Evolutionary conservation across 129 eudicot genomes (phyloP).

Genomic region (Sambucus nigra): DNA sequence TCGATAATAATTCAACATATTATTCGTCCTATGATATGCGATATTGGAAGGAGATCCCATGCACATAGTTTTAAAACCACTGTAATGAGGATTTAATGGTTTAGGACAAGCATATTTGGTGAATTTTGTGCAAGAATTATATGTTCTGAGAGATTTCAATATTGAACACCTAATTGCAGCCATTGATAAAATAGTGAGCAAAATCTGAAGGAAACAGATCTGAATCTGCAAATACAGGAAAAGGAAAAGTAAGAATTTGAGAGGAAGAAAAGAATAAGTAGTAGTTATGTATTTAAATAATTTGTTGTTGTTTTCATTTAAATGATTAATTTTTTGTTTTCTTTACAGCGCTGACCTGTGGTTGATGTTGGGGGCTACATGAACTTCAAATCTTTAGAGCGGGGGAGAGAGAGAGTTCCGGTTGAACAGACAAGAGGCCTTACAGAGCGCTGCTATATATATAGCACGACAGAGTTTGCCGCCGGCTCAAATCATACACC

Average conservation of each 20-base stretch:
- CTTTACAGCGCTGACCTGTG: too few relatives aligned
- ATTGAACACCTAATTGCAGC: constrained; percentile 41
- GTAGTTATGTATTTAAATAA: too few relatives aligned
- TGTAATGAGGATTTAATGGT: constrained; percentile 20
- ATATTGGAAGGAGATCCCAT: constrained; percentile 4
- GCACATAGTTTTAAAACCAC: constrained; percentile 12
- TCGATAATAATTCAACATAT: constrained; percentile 29
- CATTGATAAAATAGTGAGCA: constrained; percentile 27
- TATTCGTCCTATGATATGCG: constrained; percentile 15
- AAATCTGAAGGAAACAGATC: constrained; percentile 6
- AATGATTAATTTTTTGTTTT: too few relatives aligned
- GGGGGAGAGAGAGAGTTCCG: too few relatives aligned
- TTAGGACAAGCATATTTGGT: constrained; percentile 18
- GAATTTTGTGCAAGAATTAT: constrained; percentile 10
- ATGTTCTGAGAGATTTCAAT: constrained; percentile 18
- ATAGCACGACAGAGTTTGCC: too few relatives aligned
- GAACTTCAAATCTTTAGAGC: too few relatives aligned
- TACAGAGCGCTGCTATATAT: too few relatives aligned
- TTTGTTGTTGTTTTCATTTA: too few relatives aligned
- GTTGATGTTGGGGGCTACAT: too few relatives aligned
- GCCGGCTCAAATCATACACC: too few relatives aligned
- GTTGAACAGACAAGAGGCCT: too few relatives aligned
- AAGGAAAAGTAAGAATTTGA: neutral
- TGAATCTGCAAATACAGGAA: neutral
- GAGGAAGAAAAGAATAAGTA: neutral